A percentile compares a stretch with the other conserved stretches of the same genome.
phyloP scores from a whole-genome alignment of 805 yeast genomes.

The Blastobotrys attinorum region DNA sequence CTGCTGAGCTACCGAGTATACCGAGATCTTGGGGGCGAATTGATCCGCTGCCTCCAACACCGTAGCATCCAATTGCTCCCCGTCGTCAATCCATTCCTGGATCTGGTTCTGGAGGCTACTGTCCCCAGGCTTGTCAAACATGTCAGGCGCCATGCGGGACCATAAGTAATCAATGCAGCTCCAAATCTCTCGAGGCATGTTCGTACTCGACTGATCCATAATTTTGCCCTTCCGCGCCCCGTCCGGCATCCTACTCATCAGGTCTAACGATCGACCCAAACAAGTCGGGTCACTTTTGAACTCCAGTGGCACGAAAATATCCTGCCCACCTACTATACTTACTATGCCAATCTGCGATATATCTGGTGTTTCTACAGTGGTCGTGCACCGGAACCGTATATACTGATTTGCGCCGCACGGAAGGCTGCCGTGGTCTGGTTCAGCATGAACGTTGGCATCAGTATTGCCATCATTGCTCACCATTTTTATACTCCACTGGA shows the following conservation, averaged over 20 bases:
- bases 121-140: slow-evolving; percentile 22
- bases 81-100: slow-evolving; percentile 30
- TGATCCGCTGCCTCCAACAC: slow-evolving; percentile 23
- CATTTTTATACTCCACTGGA: background rate
- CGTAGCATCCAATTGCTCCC: slow-evolving; percentile 25
- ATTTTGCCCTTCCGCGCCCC: slow-evolving; percentile 18
- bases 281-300: slow-evolving; percentile 25
- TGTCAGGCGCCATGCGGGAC: slow-evolving; percentile 16
- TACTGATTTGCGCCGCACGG: slow-evolving; percentile 23
- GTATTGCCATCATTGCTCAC: background rate
- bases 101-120: slow-evolving; percentile 22
- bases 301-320: slow-evolving; percentile 23
- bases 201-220: slow-evolving; percentile 13
- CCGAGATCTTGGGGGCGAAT: slow-evolving; percentile 29
- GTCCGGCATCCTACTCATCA: slow-evolving; percentile 16
- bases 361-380: slow-evolving; percentile 11
- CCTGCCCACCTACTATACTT: slow-evolving; percentile 26
- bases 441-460: slow-evolving; percentile 13
- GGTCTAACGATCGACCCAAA: slow-evolving; percentile 26
- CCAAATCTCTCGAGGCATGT: slow-evolving; percentile 30
- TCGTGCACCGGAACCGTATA: slow-evolving; percentile 14
- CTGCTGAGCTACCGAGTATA: slow-evolving; percentile 33
- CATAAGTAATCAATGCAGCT: slow-evolving; percentile 30
- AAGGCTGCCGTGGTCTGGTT: slow-evolving; percentile 26
- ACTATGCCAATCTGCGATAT: slow-evolving; percentile 22